A percentile compares a stretch with the other conserved stretches of the same genome.
Evolutionary conservation across 108 stramenopile genomes (phyloP).

Genomic region (Fistulifera pelliculosa): DNA sequence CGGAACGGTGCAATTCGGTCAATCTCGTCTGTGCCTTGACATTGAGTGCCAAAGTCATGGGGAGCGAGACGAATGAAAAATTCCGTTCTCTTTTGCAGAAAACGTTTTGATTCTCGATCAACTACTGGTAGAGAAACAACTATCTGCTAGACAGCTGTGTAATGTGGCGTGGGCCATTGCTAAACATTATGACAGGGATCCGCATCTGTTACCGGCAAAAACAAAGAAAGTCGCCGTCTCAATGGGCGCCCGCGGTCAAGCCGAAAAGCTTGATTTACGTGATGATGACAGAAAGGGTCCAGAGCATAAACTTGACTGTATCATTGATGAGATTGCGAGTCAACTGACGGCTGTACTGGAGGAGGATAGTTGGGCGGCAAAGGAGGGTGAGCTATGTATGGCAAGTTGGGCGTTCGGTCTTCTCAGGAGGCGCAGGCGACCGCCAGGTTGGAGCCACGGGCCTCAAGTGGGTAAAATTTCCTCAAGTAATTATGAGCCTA

Average conservation of each 20-base stretch:
- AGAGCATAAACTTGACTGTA: conserved; percentile 24
- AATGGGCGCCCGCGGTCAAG: conserved; percentile 9
- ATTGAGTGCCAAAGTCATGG: conserved; percentile 50
- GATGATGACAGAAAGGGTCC: conserved; percentile 11
- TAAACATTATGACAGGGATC: conserved; percentile 50
- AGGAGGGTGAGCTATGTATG: conserved; percentile 69
- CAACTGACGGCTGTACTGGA: conserved; percentile 21
- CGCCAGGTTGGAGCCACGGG: conserved; percentile 64
- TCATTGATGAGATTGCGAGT: conserved; percentile 46
- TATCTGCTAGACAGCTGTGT: conserved; percentile 60
- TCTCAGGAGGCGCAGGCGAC: conserved; percentile 37
- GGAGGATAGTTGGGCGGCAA: conserved; percentile 3
- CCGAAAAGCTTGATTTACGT: conserved; percentile 21
- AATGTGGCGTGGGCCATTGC: conserved; percentile 75
- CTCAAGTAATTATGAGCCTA: neutral
- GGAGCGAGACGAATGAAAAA: conserved; percentile 6
- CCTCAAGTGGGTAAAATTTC: conserved; percentile 31
- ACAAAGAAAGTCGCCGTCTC: conserved; percentile 7
- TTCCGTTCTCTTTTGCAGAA: conserved; percentile 34
- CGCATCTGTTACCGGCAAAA: conserved; percentile 16
- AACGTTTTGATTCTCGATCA: conserved; percentile 32
- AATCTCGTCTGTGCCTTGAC: conserved; percentile 77
- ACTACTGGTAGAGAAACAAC: conserved; percentile 25
- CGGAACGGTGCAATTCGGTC: conserved; percentile 55
- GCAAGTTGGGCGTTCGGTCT: conserved; percentile 68